These are phyloP conservation scores for Rhodotorula diobovata DNA, from an alignment of 768 basidiomycete species.

Conservation along the genomic window DNA sequence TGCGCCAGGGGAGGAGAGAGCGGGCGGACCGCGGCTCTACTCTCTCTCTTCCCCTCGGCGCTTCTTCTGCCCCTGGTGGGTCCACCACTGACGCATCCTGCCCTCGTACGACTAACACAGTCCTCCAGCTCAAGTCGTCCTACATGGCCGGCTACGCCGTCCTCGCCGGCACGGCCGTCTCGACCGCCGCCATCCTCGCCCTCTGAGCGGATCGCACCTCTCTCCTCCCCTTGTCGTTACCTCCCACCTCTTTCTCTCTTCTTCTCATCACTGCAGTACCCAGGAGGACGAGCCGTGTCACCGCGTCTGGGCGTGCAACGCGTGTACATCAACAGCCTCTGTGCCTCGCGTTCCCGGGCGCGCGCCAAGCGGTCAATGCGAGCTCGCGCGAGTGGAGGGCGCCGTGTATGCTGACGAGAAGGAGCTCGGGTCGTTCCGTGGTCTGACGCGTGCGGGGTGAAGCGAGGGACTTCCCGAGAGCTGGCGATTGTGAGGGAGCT, in stretches of 20 bases:
- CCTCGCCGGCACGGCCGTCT: constrained; percentile 68
- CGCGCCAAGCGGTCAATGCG: background rate
- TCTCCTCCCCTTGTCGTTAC: background rate
- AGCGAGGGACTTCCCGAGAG: too few relatives aligned
- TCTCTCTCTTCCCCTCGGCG: too few relatives aligned
- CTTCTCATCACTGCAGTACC: background rate
- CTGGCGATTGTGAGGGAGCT: too few relatives aligned
- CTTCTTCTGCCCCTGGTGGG: background rate
- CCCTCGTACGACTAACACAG: constrained; percentile 50
- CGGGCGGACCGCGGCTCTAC: background rate
- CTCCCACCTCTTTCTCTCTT: background rate
- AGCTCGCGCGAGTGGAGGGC: too few relatives aligned
- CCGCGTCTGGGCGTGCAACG: background rate
- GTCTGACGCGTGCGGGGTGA: too few relatives aligned
- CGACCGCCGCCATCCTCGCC: constrained; percentile 55
- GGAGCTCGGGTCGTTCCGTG: too few relatives aligned
- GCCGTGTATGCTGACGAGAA: too few relatives aligned
- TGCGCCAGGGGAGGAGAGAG: background rate
- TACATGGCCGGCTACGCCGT: constrained; percentile 81
- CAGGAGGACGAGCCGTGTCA: background rate
- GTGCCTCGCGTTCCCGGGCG: background rate
- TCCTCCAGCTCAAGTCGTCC: constrained; percentile 70
- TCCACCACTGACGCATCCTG: fast-evolving
- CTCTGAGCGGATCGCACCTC: constrained; percentile 1
- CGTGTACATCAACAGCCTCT: background rate